These are phyloP conservation scores for Breynia disticha DNA, from an alignment of 441 rosid species.

Conservation along the genomic window DNA sequence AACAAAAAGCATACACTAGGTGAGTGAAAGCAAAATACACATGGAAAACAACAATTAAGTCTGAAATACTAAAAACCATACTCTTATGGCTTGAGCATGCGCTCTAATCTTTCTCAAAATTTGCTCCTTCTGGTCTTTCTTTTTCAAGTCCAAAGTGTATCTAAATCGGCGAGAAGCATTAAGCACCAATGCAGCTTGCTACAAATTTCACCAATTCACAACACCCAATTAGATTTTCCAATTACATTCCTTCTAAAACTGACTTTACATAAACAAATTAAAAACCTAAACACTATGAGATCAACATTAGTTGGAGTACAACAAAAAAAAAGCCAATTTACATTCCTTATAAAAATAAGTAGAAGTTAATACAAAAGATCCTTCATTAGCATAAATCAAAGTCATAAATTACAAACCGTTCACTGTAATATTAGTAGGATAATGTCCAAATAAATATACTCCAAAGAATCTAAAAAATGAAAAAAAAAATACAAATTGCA, in stretches of 20 bases:
- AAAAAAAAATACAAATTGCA: neutral
- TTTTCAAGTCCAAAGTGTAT: constrained; percentile 86
- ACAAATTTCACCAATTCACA: constrained; percentile 10
- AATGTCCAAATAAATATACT: no score
- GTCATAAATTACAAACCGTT: no score
- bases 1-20: constrained; percentile 6
- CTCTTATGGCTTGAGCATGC: constrained; percentile 78
- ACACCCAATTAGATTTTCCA: neutral
- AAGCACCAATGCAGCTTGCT: constrained; percentile 98
- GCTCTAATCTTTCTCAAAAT: constrained; percentile 71
- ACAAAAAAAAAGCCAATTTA: no score
- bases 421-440: no score
- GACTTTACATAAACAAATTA: no score
- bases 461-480: neutral
- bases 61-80: constrained; percentile 19
- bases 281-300: no score
- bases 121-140: constrained; percentile 64
- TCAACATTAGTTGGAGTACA: no score
- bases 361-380: no score
- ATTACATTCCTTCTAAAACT: no score
- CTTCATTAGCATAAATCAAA: no score
- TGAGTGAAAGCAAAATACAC: neutral
- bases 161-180: constrained; percentile 95
- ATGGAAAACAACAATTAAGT: neutral
- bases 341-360: no score